These are phyloP conservation scores for Dictyostelium discoideum DNA, from an alignment of 78 protist species.

Conservation along the genomic window dicty_2.7 NC_007089.4:165001-165500, in stretches of 20 bases:
- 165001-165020: slow-evolving; percentile 50
- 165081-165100: slow-evolving; percentile 79
- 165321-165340: not conserved
- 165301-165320: not conserved
- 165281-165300: not conserved
- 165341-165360: slow-evolving; percentile 20
- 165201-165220: not conserved
- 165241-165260: not conserved
- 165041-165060: slow-evolving; percentile 58
- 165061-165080: slow-evolving; percentile 51
- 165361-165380: slow-evolving; percentile 30
- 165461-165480: not conserved
- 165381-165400: not conserved
- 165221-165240: not conserved
- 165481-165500: not conserved
- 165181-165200: not conserved
- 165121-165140: slow-evolving; percentile 59
- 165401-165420: not conserved
- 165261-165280: not conserved
- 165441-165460: not conserved
- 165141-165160: not conserved
- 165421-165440: not conserved
- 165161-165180: slow-evolving; percentile 20
- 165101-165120: slow-evolving; percentile 60
- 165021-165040: slow-evolving; percentile 72